Evolutionary conservation across 2,329 filamentous ascomycete species (phyloP), one percentile per base, ranked within the genome.

Genomic region (Xylariaceae sp.): DNA sequence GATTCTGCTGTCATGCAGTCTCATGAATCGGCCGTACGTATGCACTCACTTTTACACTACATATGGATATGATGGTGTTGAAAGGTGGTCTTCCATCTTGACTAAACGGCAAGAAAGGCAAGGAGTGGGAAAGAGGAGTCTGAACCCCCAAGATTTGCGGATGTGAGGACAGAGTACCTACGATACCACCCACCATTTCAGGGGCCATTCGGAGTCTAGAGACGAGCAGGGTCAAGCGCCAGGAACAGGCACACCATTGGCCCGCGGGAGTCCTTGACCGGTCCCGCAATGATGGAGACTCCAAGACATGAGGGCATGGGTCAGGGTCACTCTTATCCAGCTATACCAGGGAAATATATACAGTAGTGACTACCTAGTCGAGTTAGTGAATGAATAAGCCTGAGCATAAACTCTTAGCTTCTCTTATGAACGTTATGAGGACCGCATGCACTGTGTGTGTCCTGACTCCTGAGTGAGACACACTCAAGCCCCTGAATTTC

Each of bases 161-260:
- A 18, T 23, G 49, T 26, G 26, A 51, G 23, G 20, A 52, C 29
- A 44, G 44, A 49, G 20, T 54, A 41, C 52, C 52, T 56, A 57
- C 26, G n/a, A n/a, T 52, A 40, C 26, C 26, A 56, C 48, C 50
- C 55, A 54, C 44, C 49, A 46, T 52, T 51, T 61, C 53, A 59
- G 58, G 60, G 56, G 55, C n/a, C n/a, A n/a, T n/a, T n/a, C n/a
- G n/a, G n/a, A n/a, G n/a, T n/a, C 43, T 62, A 56, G 42, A 49
- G 32, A 59, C 55, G 21, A 52, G 63, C 47, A 49, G 44, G 56
- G 65, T 49, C 48, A 70, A 70, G 67, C 65, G 65, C 56, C 67
- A 70, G 67, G 67, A 65, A 70, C 67, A 61, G 57, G 16, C 20
- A 29, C 42, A 16, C 65, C 40, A 70, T 70, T 70, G 67, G 67